A percentile compares a stretch with the other conserved stretches of the same genome.
Conservation (phyloP, 2,329 filamentous ascomycete species). For the Botrytis aclada region DNA sequence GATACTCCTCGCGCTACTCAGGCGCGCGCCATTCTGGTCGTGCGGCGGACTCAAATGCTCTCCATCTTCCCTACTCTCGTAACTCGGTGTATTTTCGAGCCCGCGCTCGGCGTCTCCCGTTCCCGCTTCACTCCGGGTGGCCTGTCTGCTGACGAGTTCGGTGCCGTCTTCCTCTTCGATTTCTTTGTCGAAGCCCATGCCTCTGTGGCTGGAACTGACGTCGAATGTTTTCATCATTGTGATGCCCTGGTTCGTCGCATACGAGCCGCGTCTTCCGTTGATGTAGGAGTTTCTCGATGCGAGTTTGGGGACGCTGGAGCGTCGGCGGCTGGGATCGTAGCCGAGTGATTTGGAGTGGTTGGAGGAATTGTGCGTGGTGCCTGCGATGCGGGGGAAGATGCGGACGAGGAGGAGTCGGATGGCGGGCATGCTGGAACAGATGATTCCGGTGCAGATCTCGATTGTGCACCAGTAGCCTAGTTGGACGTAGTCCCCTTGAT, state of each 20-base stretch:
- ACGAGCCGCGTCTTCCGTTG: neutral
- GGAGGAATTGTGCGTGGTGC: neutral
- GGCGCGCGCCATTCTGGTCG: neutral
- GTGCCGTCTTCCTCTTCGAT: neutral
- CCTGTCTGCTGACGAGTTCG: neutral
- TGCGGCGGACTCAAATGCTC: neutral
- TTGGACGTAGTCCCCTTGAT: constrained; percentile 24
- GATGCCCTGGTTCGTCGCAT: neutral
- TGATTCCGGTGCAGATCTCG: constrained; percentile 28
- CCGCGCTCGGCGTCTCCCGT: neutral
- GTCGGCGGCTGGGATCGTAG: neutral
- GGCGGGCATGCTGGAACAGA: constrained; percentile 28
- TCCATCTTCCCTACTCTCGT: neutral
- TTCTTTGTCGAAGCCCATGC: neutral
- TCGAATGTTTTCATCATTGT: neutral
- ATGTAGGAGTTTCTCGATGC: neutral
- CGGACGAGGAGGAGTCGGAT: constrained; percentile 15
- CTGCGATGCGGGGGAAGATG: neutral
- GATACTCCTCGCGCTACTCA: neutral
- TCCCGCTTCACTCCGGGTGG: neutral
- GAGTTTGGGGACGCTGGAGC: neutral
- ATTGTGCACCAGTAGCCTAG: constrained; percentile 29
- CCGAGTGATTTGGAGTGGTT: neutral
- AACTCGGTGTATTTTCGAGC: neutral
- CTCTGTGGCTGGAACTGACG: neutral